Evolutionary conservation across 345 rosid genomes (phyloP), one percentile per base, ranked within the genome.

Genomic region (Camelina laxa): DNA sequence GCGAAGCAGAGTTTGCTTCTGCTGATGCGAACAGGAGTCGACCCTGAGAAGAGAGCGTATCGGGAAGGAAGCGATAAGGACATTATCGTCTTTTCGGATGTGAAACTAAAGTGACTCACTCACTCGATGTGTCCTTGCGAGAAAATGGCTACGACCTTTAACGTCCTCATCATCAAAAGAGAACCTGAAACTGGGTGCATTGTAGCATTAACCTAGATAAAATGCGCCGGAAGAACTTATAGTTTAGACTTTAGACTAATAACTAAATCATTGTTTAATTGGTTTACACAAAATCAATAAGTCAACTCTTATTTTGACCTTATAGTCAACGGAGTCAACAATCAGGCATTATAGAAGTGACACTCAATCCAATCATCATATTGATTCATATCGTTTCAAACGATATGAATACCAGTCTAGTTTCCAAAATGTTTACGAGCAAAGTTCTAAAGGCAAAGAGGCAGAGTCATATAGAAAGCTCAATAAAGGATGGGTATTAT

Each of bases 31-130:
- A 67, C 38, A 35, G 77, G 78, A 57, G 79, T 51, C 38, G 74
- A 71, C 55, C 70, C 53, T 16, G 80, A n/a, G 84, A 81, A 81
- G 81, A 82, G 75, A 70, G 76, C 19, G 66, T 79, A 80, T 16
- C 72, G 87, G 67, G 60, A 78, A 30, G 85, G 69, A 56, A 82
- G 70, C 5, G 85, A 73, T 84, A 87, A 72, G 72, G 81, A 78
- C 81, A 78, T 78, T 72, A 44, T 78, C 53, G 81, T 78, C 81
- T 78, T 58, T 51, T 70, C 49, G 16, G 38, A 64, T 39, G 48
- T 56, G 16, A 30, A 39, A 70, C 55, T 21, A 7, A 27, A 49
- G 51, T 21, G 64, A 61, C 69, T 68, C 48, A 47, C 70, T 42
- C 10, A 47, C 64, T 41, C 13, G 7, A 49, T 5, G 15, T 24